Conservation (phyloP, 306 rosid genomes). For the Prosopis cineraria region DNA sequence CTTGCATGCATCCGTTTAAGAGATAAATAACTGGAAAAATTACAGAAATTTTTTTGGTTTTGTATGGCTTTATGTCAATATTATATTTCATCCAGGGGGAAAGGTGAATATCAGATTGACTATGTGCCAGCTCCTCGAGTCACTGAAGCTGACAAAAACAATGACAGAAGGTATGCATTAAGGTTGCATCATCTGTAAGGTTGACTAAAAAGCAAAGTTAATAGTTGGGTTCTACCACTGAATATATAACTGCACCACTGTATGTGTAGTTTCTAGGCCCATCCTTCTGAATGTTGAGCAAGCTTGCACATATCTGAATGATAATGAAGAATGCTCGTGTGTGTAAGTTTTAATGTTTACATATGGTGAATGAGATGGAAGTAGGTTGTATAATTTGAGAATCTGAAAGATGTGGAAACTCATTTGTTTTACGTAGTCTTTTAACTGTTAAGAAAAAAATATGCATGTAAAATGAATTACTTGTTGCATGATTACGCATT, state of each 20-base stretch:
- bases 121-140: conserved; percentile 88
- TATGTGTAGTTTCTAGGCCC: too few relatives aligned
- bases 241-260: too few relatives aligned
- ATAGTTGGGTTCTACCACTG: too few relatives aligned
- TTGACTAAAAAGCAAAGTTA: too few relatives aligned
- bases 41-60: conserved; percentile 11
- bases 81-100: conserved; percentile 50
- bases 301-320: not conserved
- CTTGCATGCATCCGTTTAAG: conserved; percentile 12
- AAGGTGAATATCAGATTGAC: conserved; percentile 90
- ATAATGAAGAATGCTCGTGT: not conserved
- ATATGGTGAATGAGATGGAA: not conserved
- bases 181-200: too few relatives aligned
- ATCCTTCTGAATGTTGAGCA: too few relatives aligned
- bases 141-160: conserved; percentile 91
- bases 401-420: not conserved
- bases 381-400: conserved; percentile 2
- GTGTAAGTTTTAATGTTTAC: not conserved
- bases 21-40: not conserved
- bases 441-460: not conserved
- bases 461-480: not conserved
- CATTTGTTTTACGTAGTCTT: not conserved
- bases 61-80: conserved; percentile 17
- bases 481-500: not conserved
- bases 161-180: conserved; percentile 69